These are phyloP conservation scores for Lasiodiplodia citricola DNA, from an alignment of 2,329 filamentous ascomycete species.

Conservation along the genomic window DNA sequence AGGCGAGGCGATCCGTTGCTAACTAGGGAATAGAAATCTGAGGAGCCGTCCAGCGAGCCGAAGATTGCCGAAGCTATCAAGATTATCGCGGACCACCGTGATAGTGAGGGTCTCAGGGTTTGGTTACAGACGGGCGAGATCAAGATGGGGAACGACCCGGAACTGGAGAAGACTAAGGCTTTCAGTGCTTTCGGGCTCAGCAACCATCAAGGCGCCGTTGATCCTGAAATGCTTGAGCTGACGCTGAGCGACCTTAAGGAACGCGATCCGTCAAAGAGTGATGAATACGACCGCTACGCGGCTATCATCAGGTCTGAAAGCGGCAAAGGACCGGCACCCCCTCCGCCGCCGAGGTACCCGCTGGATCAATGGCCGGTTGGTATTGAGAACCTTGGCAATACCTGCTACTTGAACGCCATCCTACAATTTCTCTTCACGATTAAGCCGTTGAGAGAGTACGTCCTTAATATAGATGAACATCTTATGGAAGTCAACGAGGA, in stretches of 20 bases:
- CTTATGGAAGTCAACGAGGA: constrained; percentile 71
- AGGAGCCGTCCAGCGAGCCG: constrained; percentile 56
- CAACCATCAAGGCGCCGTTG: constrained; percentile 58
- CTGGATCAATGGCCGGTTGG: constrained; percentile 74
- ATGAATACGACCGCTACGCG: constrained; percentile 22
- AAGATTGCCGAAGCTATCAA: constrained; percentile 61
- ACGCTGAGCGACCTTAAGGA: constrained; percentile 30
- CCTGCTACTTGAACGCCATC: constrained; percentile 96
- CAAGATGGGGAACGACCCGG: constrained; percentile 49
- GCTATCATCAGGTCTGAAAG: constrained; percentile 15
- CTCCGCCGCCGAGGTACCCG: constrained; percentile 33
- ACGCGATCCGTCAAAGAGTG: constrained; percentile 12
- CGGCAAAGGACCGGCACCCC: constrained; percentile 20
- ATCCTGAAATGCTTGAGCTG: constrained; percentile 46
- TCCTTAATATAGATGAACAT: constrained; percentile 75
- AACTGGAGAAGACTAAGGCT: constrained; percentile 57
- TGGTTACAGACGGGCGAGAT: constrained; percentile 57
- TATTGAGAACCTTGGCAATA: constrained; percentile 92
- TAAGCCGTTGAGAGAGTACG: constrained; percentile 77
- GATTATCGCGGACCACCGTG: constrained; percentile 63
- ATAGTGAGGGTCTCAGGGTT: constrained; percentile 59
- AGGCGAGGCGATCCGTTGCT: background rate
- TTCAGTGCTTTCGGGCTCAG: constrained; percentile 52
- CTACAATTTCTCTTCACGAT: constrained; percentile 95
- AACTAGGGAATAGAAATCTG: constrained; percentile 50